These are phyloP conservation scores for Blastobotrys terrestris DNA, from an alignment of 805 yeast genomes.

Conservation along the genomic window DNA sequence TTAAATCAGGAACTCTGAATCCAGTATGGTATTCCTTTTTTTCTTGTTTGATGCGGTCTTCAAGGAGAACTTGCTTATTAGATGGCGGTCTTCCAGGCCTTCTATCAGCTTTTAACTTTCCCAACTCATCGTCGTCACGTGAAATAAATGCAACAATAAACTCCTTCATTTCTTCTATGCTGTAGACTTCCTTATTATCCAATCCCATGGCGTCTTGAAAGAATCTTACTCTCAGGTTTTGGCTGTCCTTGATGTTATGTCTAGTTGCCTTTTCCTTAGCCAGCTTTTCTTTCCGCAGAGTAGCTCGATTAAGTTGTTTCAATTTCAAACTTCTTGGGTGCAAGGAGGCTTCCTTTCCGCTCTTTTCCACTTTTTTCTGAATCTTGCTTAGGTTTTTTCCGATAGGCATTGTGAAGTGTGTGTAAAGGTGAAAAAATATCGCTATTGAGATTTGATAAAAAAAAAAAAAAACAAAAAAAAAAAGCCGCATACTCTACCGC, in stretches of 20 bases:
- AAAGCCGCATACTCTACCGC: neutral
- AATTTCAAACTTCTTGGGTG: slow-evolving; percentile 91
- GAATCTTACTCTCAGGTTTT: slow-evolving; percentile 44
- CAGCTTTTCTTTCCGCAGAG: slow-evolving; percentile 72
- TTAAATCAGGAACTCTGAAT: slow-evolving; percentile 61
- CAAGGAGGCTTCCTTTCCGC: slow-evolving; percentile 49
- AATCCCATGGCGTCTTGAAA: slow-evolving; percentile 52
- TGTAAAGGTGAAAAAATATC: neutral
- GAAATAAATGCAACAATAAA: slow-evolving; percentile 54
- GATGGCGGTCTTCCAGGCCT: slow-evolving; percentile 86
- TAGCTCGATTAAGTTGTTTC: slow-evolving; percentile 78
- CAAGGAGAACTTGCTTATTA: slow-evolving; percentile 60
- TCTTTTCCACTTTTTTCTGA: slow-evolving; percentile 42
- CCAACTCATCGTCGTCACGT: slow-evolving; percentile 72
- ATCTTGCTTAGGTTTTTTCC: slow-evolving; percentile 64
- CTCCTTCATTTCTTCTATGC: slow-evolving; percentile 51
- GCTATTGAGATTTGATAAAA: neutral
- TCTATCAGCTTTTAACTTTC: slow-evolving; percentile 52
- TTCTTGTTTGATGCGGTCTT: slow-evolving; percentile 58
- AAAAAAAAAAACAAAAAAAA: neutral
- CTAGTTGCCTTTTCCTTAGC: slow-evolving; percentile 48
- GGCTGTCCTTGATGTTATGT: slow-evolving; percentile 42
- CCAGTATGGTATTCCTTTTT: slow-evolving; percentile 61
- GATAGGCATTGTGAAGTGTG: slow-evolving; percentile 47
- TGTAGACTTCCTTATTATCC: slow-evolving; percentile 39